Conservation (phyloP, 345 rosid genomes). For the Gossypium stocksii region DNA sequence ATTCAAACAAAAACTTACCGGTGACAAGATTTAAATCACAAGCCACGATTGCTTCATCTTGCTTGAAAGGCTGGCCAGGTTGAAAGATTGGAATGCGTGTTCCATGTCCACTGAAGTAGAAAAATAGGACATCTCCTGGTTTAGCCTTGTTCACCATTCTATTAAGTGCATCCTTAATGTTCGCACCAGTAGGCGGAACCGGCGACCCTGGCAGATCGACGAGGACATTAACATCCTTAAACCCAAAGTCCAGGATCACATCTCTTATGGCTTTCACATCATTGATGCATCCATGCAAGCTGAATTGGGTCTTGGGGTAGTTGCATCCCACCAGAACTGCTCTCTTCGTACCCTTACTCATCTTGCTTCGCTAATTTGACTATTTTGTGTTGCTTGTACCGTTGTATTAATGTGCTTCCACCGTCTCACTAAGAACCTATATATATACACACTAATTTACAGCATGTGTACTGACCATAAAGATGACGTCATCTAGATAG, state of each 20-base stretch:
- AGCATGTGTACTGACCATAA: no score
- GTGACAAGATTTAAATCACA: background rate
- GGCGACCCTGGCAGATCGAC: background rate
- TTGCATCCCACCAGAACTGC: no score
- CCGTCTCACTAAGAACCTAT: no score
- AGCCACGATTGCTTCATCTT: background rate
- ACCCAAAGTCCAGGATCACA: background rate
- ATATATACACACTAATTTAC: no score
- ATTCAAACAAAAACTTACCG: background rate
- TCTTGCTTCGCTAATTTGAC: no score
- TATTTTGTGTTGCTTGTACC: no score
- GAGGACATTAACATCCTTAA: background rate
- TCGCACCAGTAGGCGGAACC: background rate
- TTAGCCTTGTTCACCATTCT: background rate
- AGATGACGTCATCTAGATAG: no score
- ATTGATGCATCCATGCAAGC: background rate
- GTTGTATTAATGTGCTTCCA: no score
- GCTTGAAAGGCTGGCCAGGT: background rate
- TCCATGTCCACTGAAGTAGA: background rate
- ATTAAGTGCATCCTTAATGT: background rate
- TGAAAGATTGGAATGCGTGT: background rate
- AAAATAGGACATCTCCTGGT: background rate
- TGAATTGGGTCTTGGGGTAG: background rate
- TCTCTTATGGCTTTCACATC: background rate
- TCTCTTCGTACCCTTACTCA: no score